Percentiles rank a stretch among this genome's conserved stretches.
These are phyloP conservation scores for Cladosporium cucumerinum DNA, from an alignment of 2,329 filamentous ascomycete species.

Conservation along the genomic window DNA sequence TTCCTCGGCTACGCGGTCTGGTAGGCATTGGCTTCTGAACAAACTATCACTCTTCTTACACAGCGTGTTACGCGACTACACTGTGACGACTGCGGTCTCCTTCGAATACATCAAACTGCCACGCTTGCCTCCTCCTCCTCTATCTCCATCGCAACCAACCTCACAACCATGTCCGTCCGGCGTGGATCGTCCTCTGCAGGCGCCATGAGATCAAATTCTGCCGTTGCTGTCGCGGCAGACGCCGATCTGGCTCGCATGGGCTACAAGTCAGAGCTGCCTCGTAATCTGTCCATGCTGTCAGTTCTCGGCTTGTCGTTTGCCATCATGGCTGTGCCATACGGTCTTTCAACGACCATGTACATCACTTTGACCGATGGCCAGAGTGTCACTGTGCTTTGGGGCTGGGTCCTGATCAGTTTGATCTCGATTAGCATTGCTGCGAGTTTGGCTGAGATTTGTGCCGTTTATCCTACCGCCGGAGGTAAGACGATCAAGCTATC, in stretches of 20 bases:
- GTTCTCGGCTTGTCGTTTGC: slow-evolving; percentile 69
- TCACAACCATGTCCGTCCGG: slow-evolving; percentile 2
- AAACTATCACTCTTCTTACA: neutral
- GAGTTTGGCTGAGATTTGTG: slow-evolving; percentile 66
- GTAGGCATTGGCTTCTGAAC: neutral
- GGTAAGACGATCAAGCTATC: slow-evolving; percentile 27
- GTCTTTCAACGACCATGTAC: slow-evolving; percentile 65
- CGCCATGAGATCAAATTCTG: slow-evolving; percentile 2
- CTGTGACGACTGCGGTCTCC: neutral
- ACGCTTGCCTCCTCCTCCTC: neutral
- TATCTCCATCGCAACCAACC: neutral
- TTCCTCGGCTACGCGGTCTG: neutral
- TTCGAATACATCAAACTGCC: neutral
- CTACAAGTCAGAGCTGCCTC: slow-evolving; percentile 64
- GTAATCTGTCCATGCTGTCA: slow-evolving; percentile 66
- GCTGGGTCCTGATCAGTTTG: slow-evolving; percentile 64
- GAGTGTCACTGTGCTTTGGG: slow-evolving; percentile 66
- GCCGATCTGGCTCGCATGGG: slow-evolving; percentile 63
- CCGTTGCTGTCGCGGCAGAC: slow-evolving; percentile 52
- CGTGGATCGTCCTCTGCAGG: slow-evolving; percentile 5
- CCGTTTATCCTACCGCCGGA: slow-evolving; percentile 65
- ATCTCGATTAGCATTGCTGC: slow-evolving; percentile 63
- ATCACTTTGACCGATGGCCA: slow-evolving; percentile 67
- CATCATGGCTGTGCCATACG: slow-evolving; percentile 71
- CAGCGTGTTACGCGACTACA: neutral